Percentiles rank a stretch among this genome's conserved stretches.
Evolutionary conservation across 306 rosid genomes (phyloP).

Genomic region (Ammopiptanthus mongolicus): DNA sequence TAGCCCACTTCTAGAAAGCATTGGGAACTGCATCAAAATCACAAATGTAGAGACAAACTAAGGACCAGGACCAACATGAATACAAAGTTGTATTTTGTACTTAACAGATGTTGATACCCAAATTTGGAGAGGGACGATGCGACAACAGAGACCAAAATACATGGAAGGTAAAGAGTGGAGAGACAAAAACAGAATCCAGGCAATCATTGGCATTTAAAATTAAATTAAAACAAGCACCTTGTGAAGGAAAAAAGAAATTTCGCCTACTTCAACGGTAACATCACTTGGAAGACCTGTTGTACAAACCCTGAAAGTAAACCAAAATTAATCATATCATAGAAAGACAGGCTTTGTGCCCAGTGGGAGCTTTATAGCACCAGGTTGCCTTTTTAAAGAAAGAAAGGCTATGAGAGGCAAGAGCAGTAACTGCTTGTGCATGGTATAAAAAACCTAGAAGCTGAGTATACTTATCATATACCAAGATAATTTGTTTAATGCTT

Average conservation of each 20-base stretch:
- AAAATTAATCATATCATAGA: neutral
- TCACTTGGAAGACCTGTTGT: conserved; percentile 82
- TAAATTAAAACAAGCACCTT: conserved; percentile 46
- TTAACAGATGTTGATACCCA: neutral
- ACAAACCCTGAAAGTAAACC: conserved; percentile 55
- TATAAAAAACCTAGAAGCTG: neutral
- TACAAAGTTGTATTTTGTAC: neutral
- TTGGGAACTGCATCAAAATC: conserved; percentile 69
- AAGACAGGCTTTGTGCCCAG: neutral
- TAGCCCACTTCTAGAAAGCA: conserved; percentile 84
- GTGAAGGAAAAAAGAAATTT: conserved; percentile 81
- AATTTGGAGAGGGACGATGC: too few species aligned
- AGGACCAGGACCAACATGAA: conserved; percentile 6
- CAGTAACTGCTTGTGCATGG: neutral
- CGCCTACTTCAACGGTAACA: conserved; percentile 62
- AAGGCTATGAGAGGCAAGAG: neutral
- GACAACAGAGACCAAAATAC: neutral
- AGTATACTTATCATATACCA: neutral
- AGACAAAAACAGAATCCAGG: neutral
- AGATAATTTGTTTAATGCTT: neutral
- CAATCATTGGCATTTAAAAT: neutral
- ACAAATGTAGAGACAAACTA: conserved; percentile 4
- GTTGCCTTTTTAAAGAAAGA: neutral
- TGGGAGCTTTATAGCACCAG: too few species aligned
- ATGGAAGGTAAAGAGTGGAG: neutral